Evolutionary conservation across 2,329 filamentous ascomycete genomes (phyloP).

Genomic region (Penicillium sp.): DNA sequence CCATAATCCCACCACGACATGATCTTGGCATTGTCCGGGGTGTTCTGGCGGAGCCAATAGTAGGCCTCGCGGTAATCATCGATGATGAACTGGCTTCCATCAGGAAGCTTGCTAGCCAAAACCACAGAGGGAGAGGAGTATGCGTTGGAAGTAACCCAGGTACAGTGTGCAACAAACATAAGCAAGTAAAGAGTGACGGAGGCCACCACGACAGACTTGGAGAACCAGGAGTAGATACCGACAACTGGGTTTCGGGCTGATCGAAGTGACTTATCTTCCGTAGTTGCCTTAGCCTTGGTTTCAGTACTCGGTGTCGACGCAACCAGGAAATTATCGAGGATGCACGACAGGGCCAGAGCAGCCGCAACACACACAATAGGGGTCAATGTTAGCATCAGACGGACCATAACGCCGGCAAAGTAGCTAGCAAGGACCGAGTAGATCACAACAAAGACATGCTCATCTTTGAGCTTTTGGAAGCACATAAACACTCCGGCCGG

Average conservation of each 20-base stretch:
- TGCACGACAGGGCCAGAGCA: slow-evolving; percentile 80
- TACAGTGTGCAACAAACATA: slow-evolving; percentile 95
- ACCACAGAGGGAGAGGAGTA: slow-evolving; percentile 98
- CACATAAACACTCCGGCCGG: slow-evolving; percentile 97
- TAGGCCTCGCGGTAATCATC: slow-evolving; percentile 99
- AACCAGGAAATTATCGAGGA: slow-evolving; percentile 82
- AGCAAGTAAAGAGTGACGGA: slow-evolving; percentile 76
- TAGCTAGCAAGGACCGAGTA: slow-evolving; percentile 97
- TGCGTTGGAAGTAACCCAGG: slow-evolving; percentile 98
- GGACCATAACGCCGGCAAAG: slow-evolving; percentile 99
- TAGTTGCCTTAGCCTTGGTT: slow-evolving; percentile 40
- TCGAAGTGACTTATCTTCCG: slow-evolving; percentile 52
- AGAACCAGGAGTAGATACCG: slow-evolving; percentile 77
- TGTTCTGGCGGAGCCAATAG: slow-evolving; percentile 99
- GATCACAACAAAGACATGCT: slow-evolving; percentile 97
- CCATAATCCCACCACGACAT: slow-evolving; percentile 99
- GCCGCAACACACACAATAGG: slow-evolving; percentile 94
- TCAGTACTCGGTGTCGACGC: slow-evolving; percentile 57
- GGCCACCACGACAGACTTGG: slow-evolving; percentile 73
- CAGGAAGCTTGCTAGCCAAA: slow-evolving; percentile 83
- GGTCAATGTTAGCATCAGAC: slow-evolving; percentile 95
- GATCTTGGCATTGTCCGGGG: slow-evolving; percentile 88
- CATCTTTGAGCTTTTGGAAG: slow-evolving; percentile 88
- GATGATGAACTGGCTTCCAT: slow-evolving; percentile 97
- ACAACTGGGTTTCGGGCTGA: slow-evolving; percentile 70